Base-by-base conservation (phyloP, 805 yeast species). In the Lipomyces oligophaga region DNA sequence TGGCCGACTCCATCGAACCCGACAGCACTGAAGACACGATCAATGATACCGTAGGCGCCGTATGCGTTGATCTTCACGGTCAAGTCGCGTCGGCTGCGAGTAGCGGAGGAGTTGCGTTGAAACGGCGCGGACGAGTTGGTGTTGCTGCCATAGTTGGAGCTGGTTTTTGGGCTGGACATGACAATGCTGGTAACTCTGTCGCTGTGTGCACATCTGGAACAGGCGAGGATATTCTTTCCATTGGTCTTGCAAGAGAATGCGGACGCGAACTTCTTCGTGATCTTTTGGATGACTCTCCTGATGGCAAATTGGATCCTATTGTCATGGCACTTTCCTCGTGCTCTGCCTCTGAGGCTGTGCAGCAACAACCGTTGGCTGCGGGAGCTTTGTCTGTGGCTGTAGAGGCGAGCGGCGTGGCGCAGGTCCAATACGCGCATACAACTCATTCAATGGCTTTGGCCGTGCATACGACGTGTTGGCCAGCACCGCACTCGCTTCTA, bases 121-220 rank as follows among this genome's bases (percentile, higher is more conserved):
- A 68, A 41, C 57, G 41, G 3, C 58, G 66, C 0, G 75, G 75
- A 8, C 37, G 75, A 26, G 42, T 71, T 1, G 75, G 75, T 2
- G 71, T 73, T 0, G 74, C 74, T 1, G 71, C 70, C 1, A 35
- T 70, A 1, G 41, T 62, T 4, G 75, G 75, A 0, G 55, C 66
- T n/a, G 73, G 72, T 1, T 47, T 43, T 22, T 54, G 51, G 64
- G 54, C 26, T 7, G 35, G 32, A 19, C 24, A 45, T 5, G 21
- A 34, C 8, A 30, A 25, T 10, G 32, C 16, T n/a, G 42, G 18
- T 21, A 33, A 30, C 4, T 37, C 33, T 7, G 51, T 40, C 39
- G 65, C 52, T 38, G 61, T 45, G 13, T 66, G n/a, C n/a, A n/a
- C 31, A 4, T 11, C 24, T 41, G 54, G 54, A 13, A 45, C 55